Conservation (phyloP, 202 grass and related monocot species). For the Setaria viridis region DNA sequence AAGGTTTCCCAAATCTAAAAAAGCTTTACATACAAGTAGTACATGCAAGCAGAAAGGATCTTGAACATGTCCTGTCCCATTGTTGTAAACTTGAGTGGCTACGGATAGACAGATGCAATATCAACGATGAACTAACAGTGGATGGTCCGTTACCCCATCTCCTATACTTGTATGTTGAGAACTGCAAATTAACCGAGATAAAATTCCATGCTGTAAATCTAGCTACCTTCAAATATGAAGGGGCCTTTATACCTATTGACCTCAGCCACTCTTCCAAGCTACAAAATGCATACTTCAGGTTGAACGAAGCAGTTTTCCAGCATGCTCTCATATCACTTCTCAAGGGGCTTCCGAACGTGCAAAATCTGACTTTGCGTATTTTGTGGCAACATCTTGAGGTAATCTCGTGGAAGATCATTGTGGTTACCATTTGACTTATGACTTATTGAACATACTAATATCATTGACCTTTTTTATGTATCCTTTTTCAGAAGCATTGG, state of each 20-base stretch:
- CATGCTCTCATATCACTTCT: conserved; percentile 1
- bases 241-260: background rate
- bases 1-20: no score
- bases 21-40: no score
- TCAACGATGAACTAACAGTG: background rate
- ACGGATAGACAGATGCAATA: conserved; percentile 2
- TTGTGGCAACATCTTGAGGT: background rate
- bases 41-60: background rate
- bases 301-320: background rate
- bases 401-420: background rate
- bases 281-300: background rate
- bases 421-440: background rate
- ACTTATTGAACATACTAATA: no score
- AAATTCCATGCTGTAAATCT: conserved; percentile 18
- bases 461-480: background rate
- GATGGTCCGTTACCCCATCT: background rate
- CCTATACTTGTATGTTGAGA: background rate
- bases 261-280: conserved; percentile 7
- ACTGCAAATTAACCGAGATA: conserved; percentile 3
- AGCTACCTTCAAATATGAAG: conserved; percentile 7
- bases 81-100: conserved; percentile 25
- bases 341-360: background rate
- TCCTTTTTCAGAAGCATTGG: conserved; percentile 27
- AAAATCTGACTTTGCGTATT: background rate
- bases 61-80: background rate